A percentile compares a stretch with the other conserved stretches of the same genome.
Conservation (phyloP, 257 asterid genomes). For the Petunia secreta region DNA sequence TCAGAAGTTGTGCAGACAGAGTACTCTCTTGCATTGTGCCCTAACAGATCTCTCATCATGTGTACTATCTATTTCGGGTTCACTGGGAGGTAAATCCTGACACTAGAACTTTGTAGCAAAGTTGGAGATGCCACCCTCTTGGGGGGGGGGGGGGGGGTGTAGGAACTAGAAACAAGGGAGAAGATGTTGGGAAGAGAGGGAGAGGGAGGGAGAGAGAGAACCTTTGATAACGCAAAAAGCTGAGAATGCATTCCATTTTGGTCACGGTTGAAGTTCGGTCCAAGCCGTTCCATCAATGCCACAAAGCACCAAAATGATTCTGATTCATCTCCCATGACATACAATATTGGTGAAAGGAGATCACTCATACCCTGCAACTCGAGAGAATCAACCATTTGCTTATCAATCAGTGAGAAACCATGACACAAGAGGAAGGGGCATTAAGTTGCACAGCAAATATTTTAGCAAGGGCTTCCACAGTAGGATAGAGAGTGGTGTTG, state of each 20-base stretch:
- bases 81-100: constrained; percentile 19
- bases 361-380: constrained; percentile 95
- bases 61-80: background rate
- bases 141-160: no score
- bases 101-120: background rate
- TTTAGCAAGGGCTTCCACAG: background rate
- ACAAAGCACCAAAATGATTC: constrained; percentile 98
- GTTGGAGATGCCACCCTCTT: no score
- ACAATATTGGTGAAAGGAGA: constrained; percentile 91
- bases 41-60: constrained; percentile 5
- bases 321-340: constrained; percentile 89
- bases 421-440: background rate
- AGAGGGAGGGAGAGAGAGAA: constrained; percentile 37
- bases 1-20: background rate
- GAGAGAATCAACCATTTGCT: constrained; percentile 18
- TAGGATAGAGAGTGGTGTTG: background rate
- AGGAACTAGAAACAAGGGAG: background rate
- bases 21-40: constrained; percentile 1
- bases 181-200: background rate
- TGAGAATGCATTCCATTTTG: constrained; percentile 99
- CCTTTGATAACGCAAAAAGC: constrained; percentile 97
- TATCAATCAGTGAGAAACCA: constrained; percentile 26
- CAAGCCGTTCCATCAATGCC: constrained; percentile 89
- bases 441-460: constrained; percentile 11
- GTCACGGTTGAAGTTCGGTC: constrained; percentile 98